Evolutionary conservation across 2,329 filamentous ascomycete genomes (phyloP).

Genomic region (Colletotrichum lini): DNA sequence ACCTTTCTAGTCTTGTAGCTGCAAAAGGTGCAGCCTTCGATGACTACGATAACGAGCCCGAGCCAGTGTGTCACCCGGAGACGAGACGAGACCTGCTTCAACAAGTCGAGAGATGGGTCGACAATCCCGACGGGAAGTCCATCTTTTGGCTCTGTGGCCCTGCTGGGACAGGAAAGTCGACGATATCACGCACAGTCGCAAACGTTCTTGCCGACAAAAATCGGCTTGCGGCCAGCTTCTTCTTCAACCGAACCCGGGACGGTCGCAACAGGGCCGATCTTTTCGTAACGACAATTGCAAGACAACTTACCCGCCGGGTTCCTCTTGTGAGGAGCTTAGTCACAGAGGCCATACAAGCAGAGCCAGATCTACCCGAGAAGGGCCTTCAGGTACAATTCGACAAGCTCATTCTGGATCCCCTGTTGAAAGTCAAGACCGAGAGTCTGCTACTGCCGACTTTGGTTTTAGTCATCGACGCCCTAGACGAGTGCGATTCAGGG

Average conservation of each 20-base stretch:
- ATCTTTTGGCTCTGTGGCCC: constrained; percentile 54
- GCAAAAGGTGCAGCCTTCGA: constrained; percentile 47
- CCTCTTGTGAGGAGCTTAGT: background rate
- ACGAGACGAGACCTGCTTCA: constrained; percentile 48
- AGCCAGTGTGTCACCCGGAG: constrained; percentile 46
- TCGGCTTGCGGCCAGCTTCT: constrained; percentile 45
- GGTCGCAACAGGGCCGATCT: background rate
- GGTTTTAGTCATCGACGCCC: constrained; percentile 12
- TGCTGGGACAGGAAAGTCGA: constrained; percentile 55
- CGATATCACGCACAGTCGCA: constrained; percentile 51
- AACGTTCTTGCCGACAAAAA: constrained; percentile 3
- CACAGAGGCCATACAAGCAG: background rate
- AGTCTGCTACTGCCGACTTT: background rate
- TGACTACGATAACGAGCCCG: constrained; percentile 47
- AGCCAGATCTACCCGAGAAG: background rate
- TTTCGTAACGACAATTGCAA: constrained; percentile 1
- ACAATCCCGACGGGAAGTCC: constrained; percentile 39
- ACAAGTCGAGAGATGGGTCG: constrained; percentile 47
- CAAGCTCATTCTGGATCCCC: constrained; percentile 7
- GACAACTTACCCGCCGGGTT: background rate
- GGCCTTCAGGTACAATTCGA: background rate
- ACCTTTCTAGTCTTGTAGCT: constrained; percentile 9
- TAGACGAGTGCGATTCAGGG: constrained; percentile 19
- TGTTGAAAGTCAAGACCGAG: background rate
- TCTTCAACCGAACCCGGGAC: constrained; percentile 37